Base-by-base conservation (phyloP, 768 basidiomycete genomes). In the Tricholoma bakamatsutake region DNA sequence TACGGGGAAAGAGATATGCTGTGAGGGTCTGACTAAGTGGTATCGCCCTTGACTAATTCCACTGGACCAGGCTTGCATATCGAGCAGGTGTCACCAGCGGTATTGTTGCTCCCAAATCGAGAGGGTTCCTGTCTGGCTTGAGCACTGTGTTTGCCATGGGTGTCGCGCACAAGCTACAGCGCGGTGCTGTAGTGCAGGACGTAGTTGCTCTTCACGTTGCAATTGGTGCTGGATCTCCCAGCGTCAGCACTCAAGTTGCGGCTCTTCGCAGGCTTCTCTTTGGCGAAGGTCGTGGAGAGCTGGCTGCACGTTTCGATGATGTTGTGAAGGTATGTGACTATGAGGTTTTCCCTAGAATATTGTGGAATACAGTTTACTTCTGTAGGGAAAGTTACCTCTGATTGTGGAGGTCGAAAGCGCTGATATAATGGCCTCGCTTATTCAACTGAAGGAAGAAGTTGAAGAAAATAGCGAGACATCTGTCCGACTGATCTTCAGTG, bases 211-310 rank as follows among this genome's bases (percentile, higher is more conserved):
- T 93, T 4, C 90, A 92, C 64, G 69, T 95, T 60, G 66, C 76
- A 4, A 66, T 95, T 42, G 66, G 74, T 62, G 71, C 70, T 28
- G 58, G 75, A 33, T 62, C 73, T 67, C 59, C 76, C 0, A 88
- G 90, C 56, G 76, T 91, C 37, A 92, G 92, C 69, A 88, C 85
- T 30, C 84, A 93, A 61, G 84, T 96, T 59, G 86, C 86, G 8
- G 74, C 82, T 13, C 72, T 97, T 49, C 80, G 93, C 1, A 73
- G 78, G 9, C 71, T 93, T 30, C 73, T 96, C 12, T 70, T 84
- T 8, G 74, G 70, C 18, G 72, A 75, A 13, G 61, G 63, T 2
- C 62, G 69, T 46, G 75, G 72, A 39, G 70, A 64, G n/a, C 61
- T 76, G 4, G 77, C 74, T 0, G 52, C 71, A 30, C 76, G 74